Evolutionary conservation across 177 flowering plant species (phyloP).

Genomic region (Tripterygium wilfordii): DNA sequence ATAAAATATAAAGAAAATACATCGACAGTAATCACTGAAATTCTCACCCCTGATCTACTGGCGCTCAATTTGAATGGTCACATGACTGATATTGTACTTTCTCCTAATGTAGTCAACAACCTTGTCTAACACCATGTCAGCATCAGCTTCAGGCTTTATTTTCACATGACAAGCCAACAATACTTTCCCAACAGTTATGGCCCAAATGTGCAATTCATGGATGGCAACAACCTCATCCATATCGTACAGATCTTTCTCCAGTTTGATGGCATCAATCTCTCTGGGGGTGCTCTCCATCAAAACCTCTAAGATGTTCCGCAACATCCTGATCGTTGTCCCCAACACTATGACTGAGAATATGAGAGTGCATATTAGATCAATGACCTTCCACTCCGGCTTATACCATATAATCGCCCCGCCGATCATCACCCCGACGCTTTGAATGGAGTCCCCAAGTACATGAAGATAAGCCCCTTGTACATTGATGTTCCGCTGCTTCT

Average conservation of each 20-base stretch:
- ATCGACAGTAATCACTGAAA: not conserved
- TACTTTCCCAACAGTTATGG: conserved; percentile 85
- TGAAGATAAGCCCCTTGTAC: conserved; percentile 91
- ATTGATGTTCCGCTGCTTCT: conserved; percentile 64
- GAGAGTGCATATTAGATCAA: conserved; percentile 82
- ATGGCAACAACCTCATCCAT: conserved; percentile 84
- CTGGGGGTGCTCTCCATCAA: conserved; percentile 96
- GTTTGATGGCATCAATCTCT: conserved; percentile 81
- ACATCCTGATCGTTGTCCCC: conserved; percentile 70
- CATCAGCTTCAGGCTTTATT: conserved; percentile 65
- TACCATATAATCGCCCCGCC: conserved; percentile 85
- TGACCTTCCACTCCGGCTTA: conserved; percentile 78
- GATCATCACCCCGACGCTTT: conserved; percentile 88
- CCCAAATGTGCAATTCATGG: conserved; percentile 94
- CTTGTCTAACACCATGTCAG: conserved; percentile 69
- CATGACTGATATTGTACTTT: conserved; percentile 81
- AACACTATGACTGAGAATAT: conserved; percentile 69
- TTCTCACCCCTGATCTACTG: conserved; percentile 12
- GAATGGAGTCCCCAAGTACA: conserved; percentile 85
- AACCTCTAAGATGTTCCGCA: conserved; percentile 74
- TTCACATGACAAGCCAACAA: conserved; percentile 80
- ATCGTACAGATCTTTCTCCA: conserved; percentile 76
- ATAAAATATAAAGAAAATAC: too few species aligned
- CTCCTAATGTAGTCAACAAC: conserved; percentile 62
- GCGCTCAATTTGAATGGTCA: conserved; percentile 86